Evolutionary conservation across 805 yeast genomes (phyloP), one percentile per base, ranked within the genome.

Genomic region (Yarrowia sp.): DNA sequence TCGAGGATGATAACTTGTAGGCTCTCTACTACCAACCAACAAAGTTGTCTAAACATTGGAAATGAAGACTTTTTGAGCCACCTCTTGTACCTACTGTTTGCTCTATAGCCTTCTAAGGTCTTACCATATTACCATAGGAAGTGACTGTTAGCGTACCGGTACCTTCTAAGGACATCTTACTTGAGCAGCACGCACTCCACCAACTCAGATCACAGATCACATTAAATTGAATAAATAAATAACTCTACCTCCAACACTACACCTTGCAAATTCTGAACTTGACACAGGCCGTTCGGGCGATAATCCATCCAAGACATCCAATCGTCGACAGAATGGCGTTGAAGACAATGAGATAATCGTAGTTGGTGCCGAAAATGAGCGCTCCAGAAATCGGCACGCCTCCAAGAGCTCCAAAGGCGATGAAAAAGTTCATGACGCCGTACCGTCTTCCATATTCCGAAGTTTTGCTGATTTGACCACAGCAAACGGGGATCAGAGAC

Each of bases 401-500:
- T 14, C 80, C 76, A 27, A 83, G 72, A 31, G 78, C 74, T 14
- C 80, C 75, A 62, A 83, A 74, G 1, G 89, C 80, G 12, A 82
- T 84, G 67, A 84, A 71, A 46, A 84, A 79, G 70, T 84, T 86
- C 66, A 83, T 78, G 0, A 85, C 78, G 1, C 85, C 80, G 68
- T 81, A 83, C 18, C 84, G 76, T 66, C 79, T 78, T 7, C 86
- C 86, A 68, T 82, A 82, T 65, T 77, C 80, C 46, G 79, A 79
- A 1, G 81, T 78, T 59, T 80, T 78, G 16, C 86, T 81, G 33
- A 85, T 81, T 58, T 81, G 84, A 0, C 85, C 86, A 35, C 82
- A 75, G 66, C 87, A 81, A 2, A 81, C 84, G 1, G 88, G 87
- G 14, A 84, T 79, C 46, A 84, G 68, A 3, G 87, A 78, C 53